These are phyloP conservation scores for Nannizzia gypsea DNA, from an alignment of 2,329 filamentous ascomycete species.

Conservation along the genomic window DNA sequence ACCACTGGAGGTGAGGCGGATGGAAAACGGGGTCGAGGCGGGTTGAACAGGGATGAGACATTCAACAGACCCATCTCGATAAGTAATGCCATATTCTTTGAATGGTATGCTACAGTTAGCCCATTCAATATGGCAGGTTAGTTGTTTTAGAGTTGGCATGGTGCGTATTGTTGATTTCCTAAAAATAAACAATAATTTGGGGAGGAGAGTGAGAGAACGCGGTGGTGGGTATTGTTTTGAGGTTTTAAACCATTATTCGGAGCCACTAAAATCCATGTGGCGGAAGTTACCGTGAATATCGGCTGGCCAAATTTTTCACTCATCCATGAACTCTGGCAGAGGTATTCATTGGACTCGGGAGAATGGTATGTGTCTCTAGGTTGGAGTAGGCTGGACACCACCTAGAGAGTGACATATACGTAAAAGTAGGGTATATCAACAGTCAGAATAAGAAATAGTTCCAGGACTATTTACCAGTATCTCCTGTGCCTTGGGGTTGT, in stretches of 20 bases:
- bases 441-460: neutral
- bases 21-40: conserved; percentile 35
- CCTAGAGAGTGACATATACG: neutral
- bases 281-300: neutral
- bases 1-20: conserved; percentile 38
- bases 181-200: neutral
- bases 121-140: conserved; percentile 42
- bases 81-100: conserved; percentile 39
- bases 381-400: neutral
- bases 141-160: conserved; percentile 45
- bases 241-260: neutral
- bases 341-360: neutral
- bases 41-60: conserved; percentile 41
- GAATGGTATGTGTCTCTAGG: neutral
- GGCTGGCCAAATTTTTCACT: neutral
- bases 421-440: neutral
- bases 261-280: neutral
- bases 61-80: conserved; percentile 42
- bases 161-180: conserved; percentile 3
- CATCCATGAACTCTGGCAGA: neutral
- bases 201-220: no score
- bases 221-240: neutral
- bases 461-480: neutral
- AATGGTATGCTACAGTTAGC: conserved; percentile 33
- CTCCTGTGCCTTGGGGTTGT: neutral